Percentiles rank a stretch among this genome's conserved stretches.
phyloP scores from a whole-genome alignment of 371 early-diverging fungal species.

The Rhizopus microsporus region DNA sequence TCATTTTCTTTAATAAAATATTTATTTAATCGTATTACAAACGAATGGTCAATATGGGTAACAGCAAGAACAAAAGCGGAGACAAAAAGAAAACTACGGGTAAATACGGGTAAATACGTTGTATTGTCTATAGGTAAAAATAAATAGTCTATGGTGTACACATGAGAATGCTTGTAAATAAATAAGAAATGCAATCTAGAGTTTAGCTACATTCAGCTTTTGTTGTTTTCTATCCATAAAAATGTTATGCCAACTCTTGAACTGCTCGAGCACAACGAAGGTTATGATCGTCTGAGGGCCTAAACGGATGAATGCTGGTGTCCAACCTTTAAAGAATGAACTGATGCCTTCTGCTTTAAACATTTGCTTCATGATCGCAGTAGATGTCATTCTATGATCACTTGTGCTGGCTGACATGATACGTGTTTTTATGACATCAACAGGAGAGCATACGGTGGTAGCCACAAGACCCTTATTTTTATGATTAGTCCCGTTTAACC shows the following conservation, averaged over 20 bases:
- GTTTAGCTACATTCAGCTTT: background rate
- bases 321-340: conserved; percentile 90
- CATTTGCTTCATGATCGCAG: conserved; percentile 62
- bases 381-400: conserved; percentile 33
- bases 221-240: conserved; percentile 5
- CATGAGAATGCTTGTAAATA: background rate
- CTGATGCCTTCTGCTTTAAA: conserved; percentile 69
- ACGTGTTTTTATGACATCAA: conserved; percentile 91
- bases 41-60: too few relatives aligned
- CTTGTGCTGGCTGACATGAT: conserved; percentile 72
- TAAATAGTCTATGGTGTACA: too few relatives aligned
- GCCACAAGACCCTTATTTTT: conserved; percentile 76
- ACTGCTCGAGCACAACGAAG: conserved; percentile 82
- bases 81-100: too few relatives aligned
- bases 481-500: background rate
- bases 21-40: too few relatives aligned
- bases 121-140: too few relatives aligned
- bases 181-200: background rate
- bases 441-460: conserved; percentile 84
- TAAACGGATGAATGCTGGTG: conserved; percentile 76
- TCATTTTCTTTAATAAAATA: too few relatives aligned
- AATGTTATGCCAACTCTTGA: conserved; percentile 42
- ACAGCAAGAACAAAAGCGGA: too few relatives aligned
- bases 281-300: conserved; percentile 90
- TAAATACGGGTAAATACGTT: too few relatives aligned